These are phyloP conservation scores for Entomortierella lignicola DNA, from an alignment of 192 early-diverging fungal genomes.

Conservation along the genomic window DNA sequence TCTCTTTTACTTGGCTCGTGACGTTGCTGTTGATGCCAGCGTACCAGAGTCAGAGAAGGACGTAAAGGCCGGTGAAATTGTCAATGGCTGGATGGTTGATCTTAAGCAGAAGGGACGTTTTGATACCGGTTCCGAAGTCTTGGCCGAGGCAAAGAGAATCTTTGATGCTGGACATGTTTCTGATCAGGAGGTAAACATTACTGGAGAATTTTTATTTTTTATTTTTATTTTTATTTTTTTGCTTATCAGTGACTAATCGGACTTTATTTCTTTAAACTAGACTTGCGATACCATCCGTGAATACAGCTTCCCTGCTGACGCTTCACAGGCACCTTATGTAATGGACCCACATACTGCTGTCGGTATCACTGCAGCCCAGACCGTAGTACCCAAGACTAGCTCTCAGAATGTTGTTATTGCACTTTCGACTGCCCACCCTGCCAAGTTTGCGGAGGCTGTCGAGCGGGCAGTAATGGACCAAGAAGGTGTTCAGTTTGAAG, in stretches of 20 bases:
- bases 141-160: constrained; percentile 72
- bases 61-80: constrained; percentile 66
- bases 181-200: constrained; percentile 63
- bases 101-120: constrained; percentile 81
- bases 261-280: constrained; percentile 34
- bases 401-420: constrained; percentile 60
- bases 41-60: constrained; percentile 56
- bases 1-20: constrained; percentile 89
- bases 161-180: constrained; percentile 82
- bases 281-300: constrained; percentile 80
- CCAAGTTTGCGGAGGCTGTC: constrained; percentile 96
- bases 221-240: neutral
- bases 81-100: constrained; percentile 82
- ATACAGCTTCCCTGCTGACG: constrained; percentile 68
- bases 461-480: constrained; percentile 72
- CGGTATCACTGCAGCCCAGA: constrained; percentile 88
- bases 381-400: constrained; percentile 14
- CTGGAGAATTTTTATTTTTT: neutral
- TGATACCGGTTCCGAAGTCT: constrained; percentile 67
- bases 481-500: constrained; percentile 63
- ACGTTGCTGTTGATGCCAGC: constrained; percentile 58
- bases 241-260: neutral
- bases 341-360: constrained; percentile 98
- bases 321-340: constrained; percentile 70
- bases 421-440: constrained; percentile 94